Conservation (phyloP, 805 yeast species). For the Kuraishia floccosa region DNA sequence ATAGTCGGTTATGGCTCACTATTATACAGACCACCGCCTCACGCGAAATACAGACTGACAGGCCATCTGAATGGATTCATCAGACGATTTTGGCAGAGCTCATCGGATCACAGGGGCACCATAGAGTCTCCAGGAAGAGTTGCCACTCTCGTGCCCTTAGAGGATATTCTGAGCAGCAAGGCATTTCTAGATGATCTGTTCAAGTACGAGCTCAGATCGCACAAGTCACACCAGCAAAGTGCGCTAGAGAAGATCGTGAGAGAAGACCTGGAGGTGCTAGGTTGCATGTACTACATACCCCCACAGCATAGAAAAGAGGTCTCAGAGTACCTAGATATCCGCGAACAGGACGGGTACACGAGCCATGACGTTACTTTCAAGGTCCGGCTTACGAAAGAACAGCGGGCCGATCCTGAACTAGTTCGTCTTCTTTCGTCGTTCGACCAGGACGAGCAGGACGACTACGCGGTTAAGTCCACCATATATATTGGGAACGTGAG, state of each 20-base stretch:
- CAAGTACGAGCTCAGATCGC: slow-evolving; percentile 9
- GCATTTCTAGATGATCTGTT: slow-evolving; percentile 30
- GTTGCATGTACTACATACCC: slow-evolving; percentile 75
- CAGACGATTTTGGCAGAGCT: slow-evolving; percentile 86
- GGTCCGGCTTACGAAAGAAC: slow-evolving; percentile 20
- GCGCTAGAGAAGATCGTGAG: slow-evolving; percentile 17
- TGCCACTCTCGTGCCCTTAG: slow-evolving; percentile 61
- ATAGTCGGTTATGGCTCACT: slow-evolving; percentile 85
- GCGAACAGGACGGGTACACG: slow-evolving; percentile 88
- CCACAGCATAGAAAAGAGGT: slow-evolving; percentile 52
- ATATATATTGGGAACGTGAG: slow-evolving; percentile 80
- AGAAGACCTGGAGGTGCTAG: slow-evolving; percentile 51
- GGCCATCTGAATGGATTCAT: slow-evolving; percentile 71
- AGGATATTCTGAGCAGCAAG: slow-evolving; percentile 31
- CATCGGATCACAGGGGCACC: slow-evolving; percentile 85
- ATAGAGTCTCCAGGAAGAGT: slow-evolving; percentile 84
- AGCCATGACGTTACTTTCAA: slow-evolving; percentile 56
- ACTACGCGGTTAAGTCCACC: slow-evolving; percentile 35
- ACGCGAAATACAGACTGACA: slow-evolving; percentile 45
- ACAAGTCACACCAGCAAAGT: background rate
- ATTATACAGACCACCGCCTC: slow-evolving; percentile 84
- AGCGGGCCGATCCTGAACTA: slow-evolving; percentile 10
- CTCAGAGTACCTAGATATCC: slow-evolving; percentile 55
- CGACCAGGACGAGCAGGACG: slow-evolving; percentile 21
- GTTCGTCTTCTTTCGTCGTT: slow-evolving; percentile 12